Evolutionary conservation across 2,329 filamentous ascomycete species (phyloP), one percentile per base, ranked within the genome.

Genomic region (Exophiala sp.): DNA sequence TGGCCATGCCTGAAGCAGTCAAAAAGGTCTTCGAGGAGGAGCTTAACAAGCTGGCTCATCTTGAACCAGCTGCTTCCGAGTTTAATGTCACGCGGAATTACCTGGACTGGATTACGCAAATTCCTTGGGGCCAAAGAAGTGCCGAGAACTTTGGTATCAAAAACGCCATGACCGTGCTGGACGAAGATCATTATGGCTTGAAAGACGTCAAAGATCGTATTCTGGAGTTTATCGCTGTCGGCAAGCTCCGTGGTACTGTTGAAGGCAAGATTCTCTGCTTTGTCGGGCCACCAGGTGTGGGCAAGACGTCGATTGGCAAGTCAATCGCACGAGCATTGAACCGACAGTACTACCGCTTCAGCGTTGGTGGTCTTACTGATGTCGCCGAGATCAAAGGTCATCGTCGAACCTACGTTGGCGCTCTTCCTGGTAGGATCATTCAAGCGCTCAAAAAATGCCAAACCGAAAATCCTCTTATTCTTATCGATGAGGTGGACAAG

Each of bases 121-220:
- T 99, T 41, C 94, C 94, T 0, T 99, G 94, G 94, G 94, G 94
- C 44, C 88, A 94, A 71, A 83, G 91, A 67, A 96, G 91, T 63
- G 86, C 91, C 0, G 94, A 99, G 75, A 99, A 97, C 71, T 99
- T 99, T 71, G 90, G 87, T 46, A 96, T 99, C 63, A 82, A 89
- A 63, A 88, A 99, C 65, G 94, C 94, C 6, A 87, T 91, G 73
- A 86, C 80, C 48, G 92, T 99, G 7, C 74, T 99, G 51, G 91
- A 99, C 62, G 91, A 97, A 71, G 94, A 99, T 67, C 94, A 99
- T 69, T 91, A 99, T 69, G 94, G 94, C 0, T 73, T 99, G 51
- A 95, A 99, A 69, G 95, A 99, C 66, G 94, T 99, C 71, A 99
- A 99, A 72, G 94, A 99, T 69, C 89, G 95, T 11, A 99, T 99